phyloP scores from a whole-genome alignment of 2,329 filamentous ascomycete species.

The Aspergillus sp. region DNA sequence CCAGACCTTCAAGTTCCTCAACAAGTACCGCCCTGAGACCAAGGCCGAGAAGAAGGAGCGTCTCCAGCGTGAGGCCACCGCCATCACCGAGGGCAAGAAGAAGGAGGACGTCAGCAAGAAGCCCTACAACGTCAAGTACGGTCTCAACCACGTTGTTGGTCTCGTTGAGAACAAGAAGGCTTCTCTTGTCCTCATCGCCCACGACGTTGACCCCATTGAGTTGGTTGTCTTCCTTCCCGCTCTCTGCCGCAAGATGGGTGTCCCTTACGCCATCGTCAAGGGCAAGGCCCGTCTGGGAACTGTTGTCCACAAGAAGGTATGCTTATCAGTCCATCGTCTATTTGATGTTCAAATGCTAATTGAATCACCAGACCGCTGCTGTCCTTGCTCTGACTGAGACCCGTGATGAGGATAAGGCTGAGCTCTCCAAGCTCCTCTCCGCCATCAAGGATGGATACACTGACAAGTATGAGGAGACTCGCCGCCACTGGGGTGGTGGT shows the following conservation, averaged over 20 bases:
- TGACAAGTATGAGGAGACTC: conserved; percentile 86
- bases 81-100: conserved; percentile 98
- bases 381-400: conserved; percentile 95
- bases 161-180: conserved; percentile 99
- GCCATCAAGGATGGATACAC: conserved; percentile 97
- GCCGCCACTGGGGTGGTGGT: conserved; percentile 97
- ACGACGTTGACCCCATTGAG: conserved; percentile 99
- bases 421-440: conserved; percentile 93
- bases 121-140: conserved; percentile 99
- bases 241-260: conserved; percentile 99
- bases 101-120: conserved; percentile 99
- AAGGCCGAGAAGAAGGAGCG: conserved; percentile 99
- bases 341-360: conserved; percentile 12
- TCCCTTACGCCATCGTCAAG: conserved; percentile 98
- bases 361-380: conserved; percentile 71
- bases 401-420: conserved; percentile 94
- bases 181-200: conserved; percentile 92
- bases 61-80: conserved; percentile 94
- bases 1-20: conserved; percentile 97
- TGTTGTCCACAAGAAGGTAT: conserved; percentile 98
- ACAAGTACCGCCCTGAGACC: conserved; percentile 99
- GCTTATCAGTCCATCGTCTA: conserved; percentile 10
- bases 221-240: conserved; percentile 98
- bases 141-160: conserved; percentile 98
- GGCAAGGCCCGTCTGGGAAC: conserved; percentile 99